Base-by-base conservation (phyloP, 768 basidiomycete species). In the Rhizopogon rudus region DNA sequence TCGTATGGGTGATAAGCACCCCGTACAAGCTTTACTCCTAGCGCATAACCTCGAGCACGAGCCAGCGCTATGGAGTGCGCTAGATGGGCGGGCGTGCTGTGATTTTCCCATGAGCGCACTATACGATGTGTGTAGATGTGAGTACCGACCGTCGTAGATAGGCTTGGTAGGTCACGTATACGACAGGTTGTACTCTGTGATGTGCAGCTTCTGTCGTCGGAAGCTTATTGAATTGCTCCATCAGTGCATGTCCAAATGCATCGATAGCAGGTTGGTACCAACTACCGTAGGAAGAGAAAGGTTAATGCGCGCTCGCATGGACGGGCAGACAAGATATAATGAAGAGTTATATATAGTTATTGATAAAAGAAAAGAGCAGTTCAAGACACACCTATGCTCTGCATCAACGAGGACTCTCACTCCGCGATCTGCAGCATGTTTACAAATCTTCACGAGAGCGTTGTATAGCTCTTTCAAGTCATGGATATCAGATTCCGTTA, bases 1-100 rank as follows among this genome's bases (percentile, higher is more conserved):
- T 97, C 94, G 55, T 88, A 81, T 0, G 83, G 77, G 63, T 94
- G 91, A 69, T 98, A 98, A 2, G 94, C 94, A 0, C 94, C 94
- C 22, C 94, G 83, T 31, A 97, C 94, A 46, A 98, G 86, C 70
- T 97, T 98, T 53, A 93, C 84, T 9, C 94, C 94, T 0, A 96
- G 78, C 0, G 88, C 77, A 65, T 91, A 96, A 39, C 81, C 76
- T 58, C 85, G 75, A 50, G 66, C 67, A 57, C 80, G 75, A 3
- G 94, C 88, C 50, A 90, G 86, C 13, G 70, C 71, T 44, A 95
- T 72, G 39, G 83, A 80, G 17, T 82, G 81, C 0, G 71, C 71
- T 4, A 97, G 79, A 60, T 92, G 84, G n/a, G 71, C 66, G 4
- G 86, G 87, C 1, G 83, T 88, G 51, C 91, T 89, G 57, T 12